These are phyloP conservation scores for Ganoderma multipileum DNA, from an alignment of 1,284 basidiomycete species.

Conservation along the genomic window DNA sequence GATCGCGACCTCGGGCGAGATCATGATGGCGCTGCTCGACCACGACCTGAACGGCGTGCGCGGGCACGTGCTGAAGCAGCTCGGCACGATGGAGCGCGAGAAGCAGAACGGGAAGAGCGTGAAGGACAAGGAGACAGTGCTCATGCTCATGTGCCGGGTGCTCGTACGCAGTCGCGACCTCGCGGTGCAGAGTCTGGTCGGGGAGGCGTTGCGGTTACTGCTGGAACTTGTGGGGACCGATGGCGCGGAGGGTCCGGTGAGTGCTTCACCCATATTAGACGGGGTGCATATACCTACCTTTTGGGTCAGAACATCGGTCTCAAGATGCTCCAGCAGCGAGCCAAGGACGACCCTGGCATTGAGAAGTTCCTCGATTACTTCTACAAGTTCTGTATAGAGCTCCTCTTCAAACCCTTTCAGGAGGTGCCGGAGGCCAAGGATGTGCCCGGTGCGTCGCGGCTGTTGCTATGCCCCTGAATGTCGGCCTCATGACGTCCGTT, in stretches of 20 bases:
- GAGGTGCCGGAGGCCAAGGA: constrained; percentile 81
- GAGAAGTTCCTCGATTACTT: constrained; percentile 93
- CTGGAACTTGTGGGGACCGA: constrained; percentile 70
- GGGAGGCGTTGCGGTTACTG: constrained; percentile 88
- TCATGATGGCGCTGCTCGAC: constrained; percentile 88
- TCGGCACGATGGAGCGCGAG: constrained; percentile 69
- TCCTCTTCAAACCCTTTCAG: constrained; percentile 81
- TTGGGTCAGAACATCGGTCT: constrained; percentile 34
- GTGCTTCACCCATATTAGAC: constrained; percentile 16
- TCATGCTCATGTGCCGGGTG: constrained; percentile 79
- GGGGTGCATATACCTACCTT: constrained; percentile 5
- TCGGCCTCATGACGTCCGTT: not conserved
- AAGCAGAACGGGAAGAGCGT: constrained; percentile 58
- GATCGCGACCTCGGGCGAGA: constrained; percentile 87
- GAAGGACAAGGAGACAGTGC: constrained; percentile 74
- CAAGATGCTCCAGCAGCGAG: constrained; percentile 55
- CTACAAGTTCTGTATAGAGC: constrained; percentile 81
- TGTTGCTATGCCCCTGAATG: not conserved
- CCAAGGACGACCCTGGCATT: constrained; percentile 85
- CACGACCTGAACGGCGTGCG: constrained; percentile 92
- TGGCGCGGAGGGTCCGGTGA: constrained; percentile 38
- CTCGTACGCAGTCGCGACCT: constrained; percentile 83
- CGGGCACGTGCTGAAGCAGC: constrained; percentile 84
- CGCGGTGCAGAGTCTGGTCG: constrained; percentile 90
- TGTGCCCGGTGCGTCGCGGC: constrained; percentile 55